phyloP scores from a whole-genome alignment of 306 rosid genomes.

The Lagenaria siceraria region DNA sequence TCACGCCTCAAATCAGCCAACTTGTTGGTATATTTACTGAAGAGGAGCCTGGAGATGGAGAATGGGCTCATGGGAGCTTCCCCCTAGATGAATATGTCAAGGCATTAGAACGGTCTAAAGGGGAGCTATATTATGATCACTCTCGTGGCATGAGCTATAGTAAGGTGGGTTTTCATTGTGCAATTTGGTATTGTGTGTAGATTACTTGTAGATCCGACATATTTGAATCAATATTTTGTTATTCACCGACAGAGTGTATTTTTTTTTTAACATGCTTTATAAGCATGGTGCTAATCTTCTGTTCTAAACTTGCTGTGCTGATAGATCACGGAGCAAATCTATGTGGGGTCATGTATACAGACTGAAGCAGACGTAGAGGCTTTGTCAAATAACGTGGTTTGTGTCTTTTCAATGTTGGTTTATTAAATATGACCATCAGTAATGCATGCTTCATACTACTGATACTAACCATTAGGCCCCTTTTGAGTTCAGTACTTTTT shows the following conservation, averaged over 20 bases:
- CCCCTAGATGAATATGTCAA: conserved; percentile 71
- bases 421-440: background rate
- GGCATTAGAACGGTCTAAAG: conserved; percentile 78
- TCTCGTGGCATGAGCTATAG: conserved; percentile 79
- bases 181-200: background rate
- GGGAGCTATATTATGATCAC: conserved; percentile 71
- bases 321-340: conserved; percentile 85
- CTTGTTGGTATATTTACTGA: conserved; percentile 55
- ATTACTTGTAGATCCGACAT: background rate
- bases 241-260: background rate
- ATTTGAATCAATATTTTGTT: background rate
- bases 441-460: background rate
- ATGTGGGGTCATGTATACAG: conserved; percentile 90
- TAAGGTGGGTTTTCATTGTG: conserved; percentile 40
- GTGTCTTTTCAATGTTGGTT: conserved; percentile 8
- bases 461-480: background rate
- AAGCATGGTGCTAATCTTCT: background rate
- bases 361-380: conserved; percentile 61
- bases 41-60: conserved; percentile 72
- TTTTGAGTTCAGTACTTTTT: background rate
- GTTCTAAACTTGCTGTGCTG: background rate
- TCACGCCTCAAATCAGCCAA: conserved; percentile 26
- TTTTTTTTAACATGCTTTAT: too few species aligned
- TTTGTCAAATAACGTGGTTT: conserved; percentile 52
- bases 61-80: conserved; percentile 86